Conservation (phyloP, 192 early-diverging fungal species). For the Linderina pennispora region DNA sequence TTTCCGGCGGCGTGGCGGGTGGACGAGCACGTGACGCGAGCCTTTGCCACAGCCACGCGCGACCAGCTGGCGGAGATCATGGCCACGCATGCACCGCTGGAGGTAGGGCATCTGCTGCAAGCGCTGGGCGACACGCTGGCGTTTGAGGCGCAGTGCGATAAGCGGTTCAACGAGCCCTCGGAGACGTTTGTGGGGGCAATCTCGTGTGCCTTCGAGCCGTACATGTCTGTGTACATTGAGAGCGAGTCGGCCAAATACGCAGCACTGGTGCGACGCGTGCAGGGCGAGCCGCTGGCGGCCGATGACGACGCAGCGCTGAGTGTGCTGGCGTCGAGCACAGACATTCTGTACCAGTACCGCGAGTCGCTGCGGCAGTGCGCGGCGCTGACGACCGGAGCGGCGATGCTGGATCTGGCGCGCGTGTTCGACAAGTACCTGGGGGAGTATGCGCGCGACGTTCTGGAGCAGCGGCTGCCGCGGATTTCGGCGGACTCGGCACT, state of each 20-base stretch:
- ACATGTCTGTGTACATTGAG: constrained; percentile 80
- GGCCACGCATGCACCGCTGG: constrained; percentile 48
- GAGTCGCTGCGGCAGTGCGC: constrained; percentile 83
- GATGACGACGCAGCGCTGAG: constrained; percentile 52
- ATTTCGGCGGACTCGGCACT: constrained; percentile 51
- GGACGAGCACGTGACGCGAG: constrained; percentile 53
- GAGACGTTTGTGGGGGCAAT: constrained; percentile 67
- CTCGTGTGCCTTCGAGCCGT: constrained; percentile 81
- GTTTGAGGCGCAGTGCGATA: constrained; percentile 81
- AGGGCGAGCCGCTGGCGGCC: constrained; percentile 31
- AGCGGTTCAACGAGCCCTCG: constrained; percentile 50
- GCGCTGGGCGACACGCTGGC: constrained; percentile 80
- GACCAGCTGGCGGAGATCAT: constrained; percentile 57
- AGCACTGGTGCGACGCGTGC: constrained; percentile 57
- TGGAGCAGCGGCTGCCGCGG: constrained; percentile 67
- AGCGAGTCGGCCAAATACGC: constrained; percentile 64
- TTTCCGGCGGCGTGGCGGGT: constrained; percentile 74
- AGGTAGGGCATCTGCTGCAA: constrained; percentile 67
- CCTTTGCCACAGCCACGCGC: constrained; percentile 84
- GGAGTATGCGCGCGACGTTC: constrained; percentile 70
- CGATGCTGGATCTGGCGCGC: constrained; percentile 77
- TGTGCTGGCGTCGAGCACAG: constrained; percentile 83
- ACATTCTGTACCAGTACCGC: constrained; percentile 88
- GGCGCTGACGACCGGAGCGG: constrained; percentile 74
- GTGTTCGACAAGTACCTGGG: constrained; percentile 78